Evolutionary conservation across 768 basidiomycete species (phyloP).

Genomic region (Gymnopilus dilepis): DNA sequence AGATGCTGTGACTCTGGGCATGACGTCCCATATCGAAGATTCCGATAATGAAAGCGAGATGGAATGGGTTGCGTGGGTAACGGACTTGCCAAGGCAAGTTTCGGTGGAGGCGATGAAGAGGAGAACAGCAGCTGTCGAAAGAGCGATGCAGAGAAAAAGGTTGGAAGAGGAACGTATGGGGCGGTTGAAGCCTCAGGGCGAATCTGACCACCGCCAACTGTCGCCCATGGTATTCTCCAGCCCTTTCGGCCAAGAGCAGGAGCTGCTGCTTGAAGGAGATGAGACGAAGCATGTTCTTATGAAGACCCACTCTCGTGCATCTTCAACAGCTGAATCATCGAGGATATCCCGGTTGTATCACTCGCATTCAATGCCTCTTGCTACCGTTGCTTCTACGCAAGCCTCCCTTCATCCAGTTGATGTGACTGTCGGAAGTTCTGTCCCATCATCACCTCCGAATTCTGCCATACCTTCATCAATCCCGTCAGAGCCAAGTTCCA

Average conservation of each 20-base stretch:
- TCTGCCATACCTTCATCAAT: not conserved
- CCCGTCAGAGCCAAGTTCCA: not conserved
- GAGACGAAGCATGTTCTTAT: too few species aligned
- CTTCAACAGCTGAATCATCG: not conserved
- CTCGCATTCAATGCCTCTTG: not conserved
- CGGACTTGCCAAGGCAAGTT: slow-evolving; percentile 50
- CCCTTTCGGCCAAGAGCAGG: slow-evolving; percentile 6
- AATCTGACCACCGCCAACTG: slow-evolving; percentile 10
- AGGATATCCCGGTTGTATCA: not conserved
- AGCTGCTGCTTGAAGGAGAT: too few species aligned
- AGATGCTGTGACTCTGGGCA: slow-evolving; percentile 16
- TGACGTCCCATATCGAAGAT: slow-evolving; percentile 28
- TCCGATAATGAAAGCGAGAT: slow-evolving; percentile 59
- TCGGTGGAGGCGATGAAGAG: not conserved
- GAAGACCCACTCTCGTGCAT: not conserved
- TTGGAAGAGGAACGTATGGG: too few species aligned
- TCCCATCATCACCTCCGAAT: not conserved
- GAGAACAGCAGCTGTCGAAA: slow-evolving; percentile 3
- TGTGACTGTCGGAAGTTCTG: not conserved
- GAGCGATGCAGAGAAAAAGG: slow-evolving; percentile 17
- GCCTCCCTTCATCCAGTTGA: not conserved
- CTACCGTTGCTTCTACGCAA: not conserved
- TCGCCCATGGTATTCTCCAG: slow-evolving; percentile 19
- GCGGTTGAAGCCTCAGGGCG: too few species aligned
- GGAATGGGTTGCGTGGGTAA: slow-evolving; percentile 70